Percentiles rank a stretch among this genome's conserved stretches.
Evolutionary conservation across 306 rosid genomes (phyloP).

Genomic region (peach (Prunus persica)): DNA sequence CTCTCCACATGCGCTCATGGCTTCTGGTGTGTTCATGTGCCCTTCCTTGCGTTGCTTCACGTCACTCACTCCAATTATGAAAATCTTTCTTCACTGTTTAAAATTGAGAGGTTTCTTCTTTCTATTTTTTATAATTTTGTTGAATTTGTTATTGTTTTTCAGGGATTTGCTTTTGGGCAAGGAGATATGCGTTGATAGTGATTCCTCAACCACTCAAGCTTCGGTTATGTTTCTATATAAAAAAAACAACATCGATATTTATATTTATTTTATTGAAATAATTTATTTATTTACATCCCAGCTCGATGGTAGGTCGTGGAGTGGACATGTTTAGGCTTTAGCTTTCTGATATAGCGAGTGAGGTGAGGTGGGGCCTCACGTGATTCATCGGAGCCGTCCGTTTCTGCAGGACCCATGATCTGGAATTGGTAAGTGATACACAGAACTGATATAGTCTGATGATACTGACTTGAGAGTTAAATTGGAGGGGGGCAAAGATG

Average conservation of each 20-base stretch:
- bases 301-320: too few species aligned
- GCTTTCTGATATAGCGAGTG: background rate
- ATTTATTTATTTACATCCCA: background rate
- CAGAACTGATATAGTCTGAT: background rate
- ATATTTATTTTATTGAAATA: background rate
- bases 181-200: conserved; percentile 56
- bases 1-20: conserved; percentile 50
- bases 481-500: background rate
- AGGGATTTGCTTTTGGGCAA: conserved; percentile 29
- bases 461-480: background rate
- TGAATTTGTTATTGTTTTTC: conserved; percentile 9
- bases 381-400: conserved; percentile 38
- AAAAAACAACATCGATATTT: background rate
- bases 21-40: conserved; percentile 62
- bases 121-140: conserved; percentile 4
- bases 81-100: background rate
- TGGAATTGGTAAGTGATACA: background rate
- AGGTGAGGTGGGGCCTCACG: conserved; percentile 25
- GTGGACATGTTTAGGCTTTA: too few species aligned
- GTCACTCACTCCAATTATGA: conserved; percentile 21
- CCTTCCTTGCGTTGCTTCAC: conserved; percentile 39
- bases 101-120: background rate
- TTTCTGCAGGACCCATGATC: conserved; percentile 36
- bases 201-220: conserved; percentile 54
- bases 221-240: conserved; percentile 2